Evolutionary conservation across 306 rosid genomes (phyloP), one percentile per base, ranked within the genome.

Genomic region (Corylus heterophylla): DNA sequence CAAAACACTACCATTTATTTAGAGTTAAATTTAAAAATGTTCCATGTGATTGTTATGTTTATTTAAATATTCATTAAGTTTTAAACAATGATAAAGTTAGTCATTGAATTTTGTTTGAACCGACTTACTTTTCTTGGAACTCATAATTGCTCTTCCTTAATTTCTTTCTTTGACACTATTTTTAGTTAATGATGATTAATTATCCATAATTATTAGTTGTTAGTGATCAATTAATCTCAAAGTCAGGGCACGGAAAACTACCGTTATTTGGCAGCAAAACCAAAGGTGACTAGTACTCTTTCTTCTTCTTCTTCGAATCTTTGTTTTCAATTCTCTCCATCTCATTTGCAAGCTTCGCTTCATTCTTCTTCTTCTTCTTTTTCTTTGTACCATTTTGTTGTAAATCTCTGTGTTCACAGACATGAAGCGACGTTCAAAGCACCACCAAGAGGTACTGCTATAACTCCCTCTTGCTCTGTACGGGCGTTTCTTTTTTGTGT

Each of bases 391-490:
- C 64, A 37, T 75, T 66, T 11, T 51, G 74, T 18, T 27, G 3
- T 59, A 25, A 52, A 76, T 69, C 59, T 67, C 61, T 50, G 27
- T 20, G 8, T 49, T 54, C 49, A 50, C 86, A 74, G 78, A 92
- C 22, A 68, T 89, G 92, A 89, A 82, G 92, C 88, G 77, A 74
- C 48, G 82, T 2, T 61, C 94, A 59, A 81, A 79, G 79, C 76
- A 83, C 80, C 87, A 74, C 6, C 83, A 86, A 63, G 86, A 90
- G 93, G 97, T 92, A 84, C 51, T 8, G 1, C 69, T 79, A 1
- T 68, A n/a, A 71, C 69, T 64, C 14, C 44, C 35, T 70, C 69
- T 74, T 63, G 5, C 16, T 31, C 52, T 3, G 11, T 0, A 12
- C 12, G 9, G 3, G 39, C 11, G 12, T 76, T 44, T 68, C 20